Conservation (phyloP, 2,329 filamentous ascomycete genomes). For the Aschersonia sp. region DNA sequence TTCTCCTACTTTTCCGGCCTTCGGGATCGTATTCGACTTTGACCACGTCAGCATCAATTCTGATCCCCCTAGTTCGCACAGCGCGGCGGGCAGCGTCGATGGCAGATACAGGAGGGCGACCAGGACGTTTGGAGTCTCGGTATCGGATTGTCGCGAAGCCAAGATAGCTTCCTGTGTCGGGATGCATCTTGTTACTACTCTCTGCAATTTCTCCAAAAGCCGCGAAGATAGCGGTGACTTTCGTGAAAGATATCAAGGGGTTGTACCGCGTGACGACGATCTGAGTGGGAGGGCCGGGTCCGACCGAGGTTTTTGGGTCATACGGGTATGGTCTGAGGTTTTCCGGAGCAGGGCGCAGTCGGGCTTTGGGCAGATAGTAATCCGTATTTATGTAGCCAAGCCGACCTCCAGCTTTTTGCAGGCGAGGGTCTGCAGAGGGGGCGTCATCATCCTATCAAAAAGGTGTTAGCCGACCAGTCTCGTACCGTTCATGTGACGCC, state of each 20-base stretch:
- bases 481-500: conserved; percentile 37
- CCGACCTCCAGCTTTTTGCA: conserved; percentile 48
- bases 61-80: conserved; percentile 59
- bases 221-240: conserved; percentile 62
- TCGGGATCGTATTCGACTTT: conserved; percentile 83
- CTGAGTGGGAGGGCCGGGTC: conserved; percentile 77
- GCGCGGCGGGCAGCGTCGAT: conserved; percentile 71
- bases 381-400: conserved; percentile 55
- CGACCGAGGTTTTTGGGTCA: conserved; percentile 71
- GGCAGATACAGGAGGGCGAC: conserved; percentile 41
- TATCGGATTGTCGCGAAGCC: conserved; percentile 89
- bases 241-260: conserved; percentile 67
- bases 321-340: conserved; percentile 69
- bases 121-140: conserved; percentile 48
- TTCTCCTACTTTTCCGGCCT: conserved; percentile 63
- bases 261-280: conserved; percentile 95
- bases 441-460: conserved; percentile 60
- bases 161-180: conserved; percentile 83
- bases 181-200: conserved; percentile 88
- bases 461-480: conserved; percentile 40
- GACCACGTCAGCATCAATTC: conserved; percentile 64
- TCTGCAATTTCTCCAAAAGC: conserved; percentile 78
- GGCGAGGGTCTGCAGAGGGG: conserved; percentile 68
- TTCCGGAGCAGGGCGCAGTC: conserved; percentile 59
- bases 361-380: conserved; percentile 57